Conservation (phyloP, 805 yeast genomes). For the Limtongia smithiae region DNA sequence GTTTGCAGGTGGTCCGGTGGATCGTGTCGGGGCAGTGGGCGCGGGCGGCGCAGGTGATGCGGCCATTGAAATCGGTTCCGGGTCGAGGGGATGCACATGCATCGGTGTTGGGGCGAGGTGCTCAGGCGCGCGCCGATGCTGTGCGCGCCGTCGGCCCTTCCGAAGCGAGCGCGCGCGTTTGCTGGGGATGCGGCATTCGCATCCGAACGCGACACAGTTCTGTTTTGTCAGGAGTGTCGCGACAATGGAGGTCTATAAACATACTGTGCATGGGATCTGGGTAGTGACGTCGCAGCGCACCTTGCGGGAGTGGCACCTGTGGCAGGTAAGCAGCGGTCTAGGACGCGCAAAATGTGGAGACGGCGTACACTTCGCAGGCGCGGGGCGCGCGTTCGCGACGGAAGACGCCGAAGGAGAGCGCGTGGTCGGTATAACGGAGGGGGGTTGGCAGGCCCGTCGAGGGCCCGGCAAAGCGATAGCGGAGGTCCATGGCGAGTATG, state of each 20-base stretch:
- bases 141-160: too few relatives aligned
- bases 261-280: constrained; percentile 53
- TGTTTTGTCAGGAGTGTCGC: background rate
- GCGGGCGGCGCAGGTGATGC: too few relatives aligned
- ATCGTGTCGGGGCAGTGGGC: too few relatives aligned
- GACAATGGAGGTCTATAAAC: constrained; percentile 4
- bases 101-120: constrained; percentile 2
- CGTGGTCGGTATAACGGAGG: constrained; percentile 1
- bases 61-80: too few relatives aligned
- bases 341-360: too few relatives aligned
- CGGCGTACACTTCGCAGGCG: constrained; percentile 65
- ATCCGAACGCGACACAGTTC: constrained; percentile 34
- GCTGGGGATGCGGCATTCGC: constrained; percentile 7
- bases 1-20: too few relatives aligned
- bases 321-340: background rate
- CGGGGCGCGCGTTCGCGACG: constrained; percentile 53
- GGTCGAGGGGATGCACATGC: constrained; percentile 5
- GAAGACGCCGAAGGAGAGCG: constrained; percentile 2
- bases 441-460: too few relatives aligned
- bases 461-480: too few relatives aligned
- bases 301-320: background rate
- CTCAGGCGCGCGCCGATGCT: constrained; percentile 1
- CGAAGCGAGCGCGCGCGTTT: background rate
- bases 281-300: constrained; percentile 49
- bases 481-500: too few relatives aligned